phyloP scores from a whole-genome alignment of 169 alveolate species.

The Plasmodium inui region DNA sequence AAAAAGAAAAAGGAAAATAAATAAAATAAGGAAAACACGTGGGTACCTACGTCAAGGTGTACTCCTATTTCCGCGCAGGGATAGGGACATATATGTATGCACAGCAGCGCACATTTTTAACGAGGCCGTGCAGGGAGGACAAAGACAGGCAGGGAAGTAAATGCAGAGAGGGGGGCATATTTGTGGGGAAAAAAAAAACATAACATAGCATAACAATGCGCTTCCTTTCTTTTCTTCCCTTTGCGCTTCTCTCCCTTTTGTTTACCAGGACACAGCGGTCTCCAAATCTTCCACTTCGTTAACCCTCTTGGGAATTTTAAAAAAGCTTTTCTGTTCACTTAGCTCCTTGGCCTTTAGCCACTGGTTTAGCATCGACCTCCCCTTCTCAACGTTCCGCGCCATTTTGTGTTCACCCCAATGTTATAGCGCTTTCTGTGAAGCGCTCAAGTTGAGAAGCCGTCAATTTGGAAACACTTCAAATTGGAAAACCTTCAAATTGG shows the following conservation, averaged over 20 bases:
- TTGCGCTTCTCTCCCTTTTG: not conserved
- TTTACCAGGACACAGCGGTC: conserved; percentile 55
- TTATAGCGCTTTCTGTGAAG: not conserved
- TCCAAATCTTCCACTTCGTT: conserved; percentile 66
- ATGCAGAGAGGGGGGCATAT: not conserved
- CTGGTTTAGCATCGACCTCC: conserved; percentile 69
- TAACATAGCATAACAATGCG: not conserved
- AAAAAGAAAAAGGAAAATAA: not conserved
- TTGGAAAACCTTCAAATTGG: no score
- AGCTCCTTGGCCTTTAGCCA: conserved; percentile 67
- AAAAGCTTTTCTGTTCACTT: conserved; percentile 22
- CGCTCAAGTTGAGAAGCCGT: not conserved
- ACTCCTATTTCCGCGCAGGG: not conserved
- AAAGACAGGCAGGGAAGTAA: not conserved
- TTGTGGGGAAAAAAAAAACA: not conserved
- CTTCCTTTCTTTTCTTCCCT: not conserved
- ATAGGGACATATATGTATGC: not conserved
- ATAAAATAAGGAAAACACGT: not conserved
- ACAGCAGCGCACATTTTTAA: not conserved
- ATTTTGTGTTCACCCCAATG: not conserved
- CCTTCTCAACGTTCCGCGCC: conserved; percentile 67
- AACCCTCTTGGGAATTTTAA: conserved; percentile 57
- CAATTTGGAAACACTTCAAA: not conserved
- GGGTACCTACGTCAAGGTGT: not conserved
- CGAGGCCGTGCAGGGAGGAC: not conserved